These are phyloP conservation scores for Cyanidiococcus yangmingshanensis DNA, from an alignment of 23 red algal genomes.

Conservation along the genomic window DNA sequence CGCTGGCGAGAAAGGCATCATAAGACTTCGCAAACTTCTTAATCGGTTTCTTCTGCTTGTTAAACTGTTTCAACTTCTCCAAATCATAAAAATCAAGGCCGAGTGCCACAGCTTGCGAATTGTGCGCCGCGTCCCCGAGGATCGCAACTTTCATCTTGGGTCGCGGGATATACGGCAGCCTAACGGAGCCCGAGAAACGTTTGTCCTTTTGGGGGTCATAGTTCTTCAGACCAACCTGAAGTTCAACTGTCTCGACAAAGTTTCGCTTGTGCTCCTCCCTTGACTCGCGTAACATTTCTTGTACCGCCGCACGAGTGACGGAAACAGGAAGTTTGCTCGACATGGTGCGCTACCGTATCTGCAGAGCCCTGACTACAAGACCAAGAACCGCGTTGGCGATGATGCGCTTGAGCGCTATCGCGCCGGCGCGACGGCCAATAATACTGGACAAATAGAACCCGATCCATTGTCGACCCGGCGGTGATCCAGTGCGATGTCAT, in stretches of 20 bases:
- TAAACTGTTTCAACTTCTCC: slow-evolving; percentile 96
- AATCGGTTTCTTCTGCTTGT: slow-evolving; percentile 99
- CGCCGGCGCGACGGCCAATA: no score
- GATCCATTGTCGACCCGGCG: no score
- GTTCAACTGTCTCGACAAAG: slow-evolving; percentile 98
- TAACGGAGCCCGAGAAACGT: slow-evolving; percentile 89
- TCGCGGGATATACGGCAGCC: slow-evolving; percentile 73
- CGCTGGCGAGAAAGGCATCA: slow-evolving; percentile 94
- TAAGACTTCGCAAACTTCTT: slow-evolving; percentile 99
- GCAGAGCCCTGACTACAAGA: no score
- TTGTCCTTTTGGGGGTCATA: slow-evolving; percentile 99
- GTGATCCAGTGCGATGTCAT: no score
- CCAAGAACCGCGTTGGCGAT: no score
- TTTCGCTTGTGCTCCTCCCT: slow-evolving; percentile 88
- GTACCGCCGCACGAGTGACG: slow-evolving; percentile 68
- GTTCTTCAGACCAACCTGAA: slow-evolving; percentile 98
- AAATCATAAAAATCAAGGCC: slow-evolving; percentile 70
- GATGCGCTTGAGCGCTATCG: no score
- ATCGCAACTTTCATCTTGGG: slow-evolving; percentile 93
- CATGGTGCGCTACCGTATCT: not conserved
- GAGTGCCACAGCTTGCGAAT: slow-evolving; percentile 72
- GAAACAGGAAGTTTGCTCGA: slow-evolving; percentile 61
- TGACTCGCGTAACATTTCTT: slow-evolving; percentile 67
- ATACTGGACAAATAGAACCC: no score
- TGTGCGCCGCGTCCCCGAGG: slow-evolving; percentile 77